Conservation (phyloP, 176 grass and related monocot genomes). For the Oryza coarctata region DNA sequence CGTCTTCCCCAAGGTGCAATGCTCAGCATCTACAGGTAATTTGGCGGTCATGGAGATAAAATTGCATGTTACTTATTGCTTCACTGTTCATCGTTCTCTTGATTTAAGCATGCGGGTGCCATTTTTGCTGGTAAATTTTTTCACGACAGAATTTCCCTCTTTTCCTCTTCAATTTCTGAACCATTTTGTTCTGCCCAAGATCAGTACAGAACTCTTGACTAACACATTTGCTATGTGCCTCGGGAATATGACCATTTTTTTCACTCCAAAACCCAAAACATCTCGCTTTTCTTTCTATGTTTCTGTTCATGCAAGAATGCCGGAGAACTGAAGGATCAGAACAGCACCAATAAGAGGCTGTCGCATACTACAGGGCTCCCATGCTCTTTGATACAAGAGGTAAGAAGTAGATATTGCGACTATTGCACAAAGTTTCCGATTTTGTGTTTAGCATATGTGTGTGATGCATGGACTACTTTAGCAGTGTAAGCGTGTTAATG, state of each 20-base stretch:
- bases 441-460: not conserved
- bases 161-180: not conserved
- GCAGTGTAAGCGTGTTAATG: not conserved
- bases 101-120: not conserved
- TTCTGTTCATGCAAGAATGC: slow-evolving; percentile 48
- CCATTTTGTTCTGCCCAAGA: not conserved
- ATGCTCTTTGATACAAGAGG: slow-evolving; percentile 72
- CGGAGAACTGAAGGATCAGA: slow-evolving; percentile 38
- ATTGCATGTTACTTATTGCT: not conserved
- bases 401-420: slow-evolving; percentile 4
- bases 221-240: not conserved
- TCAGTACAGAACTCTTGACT: not conserved
- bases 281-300: slow-evolving; percentile 7
- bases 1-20: slow-evolving; percentile 41
- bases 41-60: not conserved
- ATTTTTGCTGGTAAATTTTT: not conserved
- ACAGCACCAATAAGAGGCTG: slow-evolving; percentile 27
- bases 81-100: not conserved
- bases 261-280: not conserved
- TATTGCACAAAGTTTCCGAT: not conserved
- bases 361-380: slow-evolving; percentile 21
- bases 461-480: not conserved
- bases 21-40: slow-evolving; percentile 47
- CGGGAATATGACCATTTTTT: not conserved
- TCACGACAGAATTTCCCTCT: not conserved